Conservation (phyloP, 352 stramenopile species). For the Phytophthora tubulina region DNA sequence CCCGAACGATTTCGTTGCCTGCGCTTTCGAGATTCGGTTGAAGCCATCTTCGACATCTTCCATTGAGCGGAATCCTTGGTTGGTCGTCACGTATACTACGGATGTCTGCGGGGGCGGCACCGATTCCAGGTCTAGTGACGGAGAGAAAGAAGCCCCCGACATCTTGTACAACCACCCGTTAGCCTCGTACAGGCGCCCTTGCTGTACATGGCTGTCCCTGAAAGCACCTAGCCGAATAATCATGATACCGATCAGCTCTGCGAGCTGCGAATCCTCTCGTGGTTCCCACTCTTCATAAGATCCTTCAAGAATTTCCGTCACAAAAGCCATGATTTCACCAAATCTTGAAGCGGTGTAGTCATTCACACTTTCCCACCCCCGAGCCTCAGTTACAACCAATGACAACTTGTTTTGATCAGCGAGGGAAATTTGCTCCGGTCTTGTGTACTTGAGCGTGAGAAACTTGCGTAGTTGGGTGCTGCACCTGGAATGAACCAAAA, state of each 20-base stretch:
- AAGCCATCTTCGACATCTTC: constrained; percentile 24
- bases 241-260: constrained; percentile 22
- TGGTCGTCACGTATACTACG: constrained; percentile 5
- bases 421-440: constrained; percentile 4
- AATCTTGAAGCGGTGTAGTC: constrained; percentile 16
- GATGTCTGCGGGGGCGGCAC: neutral
- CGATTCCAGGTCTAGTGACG: constrained; percentile 15
- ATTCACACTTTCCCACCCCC: constrained; percentile 18
- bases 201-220: constrained; percentile 16
- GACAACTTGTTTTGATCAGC: constrained; percentile 15
- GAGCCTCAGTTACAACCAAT: constrained; percentile 1
- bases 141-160: constrained; percentile 19
- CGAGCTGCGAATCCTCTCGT: constrained; percentile 15
- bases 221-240: constrained; percentile 21
- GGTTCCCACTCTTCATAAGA: constrained; percentile 27
- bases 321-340: constrained; percentile 14
- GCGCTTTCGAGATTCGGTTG: constrained; percentile 13
- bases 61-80: constrained; percentile 14
- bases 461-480: constrained; percentile 21
- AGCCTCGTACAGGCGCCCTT: constrained; percentile 13
- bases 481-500: constrained; percentile 16
- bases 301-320: constrained; percentile 17
- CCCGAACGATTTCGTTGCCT: constrained; percentile 14
- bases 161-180: constrained; percentile 27
- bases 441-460: constrained; percentile 27